A percentile compares a stretch with the other conserved stretches of the same genome.
These are phyloP conservation scores for Cordyceps fumosorosea DNA, from an alignment of 2,329 filamentous ascomycete species.

Conservation along the genomic window DNA sequence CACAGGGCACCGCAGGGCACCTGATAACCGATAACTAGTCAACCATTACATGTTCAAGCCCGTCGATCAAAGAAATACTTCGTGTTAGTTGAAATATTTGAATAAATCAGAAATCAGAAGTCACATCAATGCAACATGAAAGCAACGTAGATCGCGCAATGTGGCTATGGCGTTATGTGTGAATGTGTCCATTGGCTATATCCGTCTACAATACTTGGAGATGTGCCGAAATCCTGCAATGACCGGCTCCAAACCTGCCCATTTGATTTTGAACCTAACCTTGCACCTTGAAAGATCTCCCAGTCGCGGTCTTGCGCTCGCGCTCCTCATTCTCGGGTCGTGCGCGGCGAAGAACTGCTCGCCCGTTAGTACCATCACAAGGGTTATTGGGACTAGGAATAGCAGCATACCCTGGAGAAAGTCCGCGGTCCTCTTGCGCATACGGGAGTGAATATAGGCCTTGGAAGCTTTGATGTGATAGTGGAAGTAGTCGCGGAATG, in stretches of 20 bases:
- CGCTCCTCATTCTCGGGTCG: conserved; percentile 94
- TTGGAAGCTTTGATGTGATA: conserved; percentile 99
- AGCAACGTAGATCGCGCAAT: neutral
- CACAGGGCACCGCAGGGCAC: neutral
- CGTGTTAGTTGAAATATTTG: too few species aligned
- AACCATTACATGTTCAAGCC: too few species aligned
- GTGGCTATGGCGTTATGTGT: neutral
- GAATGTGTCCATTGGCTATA: neutral
- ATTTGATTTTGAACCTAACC: conserved; percentile 23
- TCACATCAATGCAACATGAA: neutral
- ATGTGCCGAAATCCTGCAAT: conserved; percentile 1
- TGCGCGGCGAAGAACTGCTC: conserved; percentile 82
- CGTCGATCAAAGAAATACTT: too few species aligned
- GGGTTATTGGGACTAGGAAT: neutral
- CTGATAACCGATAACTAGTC: too few species aligned
- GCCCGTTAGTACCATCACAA: neutral
- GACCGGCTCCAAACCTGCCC: neutral
- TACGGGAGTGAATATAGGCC: conserved; percentile 96
- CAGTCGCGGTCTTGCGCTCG: conserved; percentile 96
- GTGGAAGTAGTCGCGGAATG: conserved; percentile 99
- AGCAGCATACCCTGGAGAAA: conserved; percentile 78
- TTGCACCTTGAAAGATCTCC: conserved; percentile 73
- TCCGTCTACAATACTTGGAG: neutral
- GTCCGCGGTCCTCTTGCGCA: conserved; percentile 95
- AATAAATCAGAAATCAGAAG: too few species aligned